phyloP scores from a whole-genome alignment of 257 asterid genomes.

The Nicotiana sylvestris region DNA sequence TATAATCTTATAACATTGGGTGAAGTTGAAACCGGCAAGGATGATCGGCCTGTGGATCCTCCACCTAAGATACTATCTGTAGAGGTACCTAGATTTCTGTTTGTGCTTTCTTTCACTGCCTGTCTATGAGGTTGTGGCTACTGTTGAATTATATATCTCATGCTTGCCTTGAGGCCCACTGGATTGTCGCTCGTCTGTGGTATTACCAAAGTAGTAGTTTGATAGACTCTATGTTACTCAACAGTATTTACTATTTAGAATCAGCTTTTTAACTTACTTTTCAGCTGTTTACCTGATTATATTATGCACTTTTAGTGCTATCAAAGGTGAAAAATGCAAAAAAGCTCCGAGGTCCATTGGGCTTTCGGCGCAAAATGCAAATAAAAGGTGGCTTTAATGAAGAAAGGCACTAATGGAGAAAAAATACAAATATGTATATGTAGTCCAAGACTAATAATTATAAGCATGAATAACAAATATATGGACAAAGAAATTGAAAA shows the following conservation, averaged over 20 bases:
- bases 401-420: too few species aligned
- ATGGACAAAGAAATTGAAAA: too few species aligned
- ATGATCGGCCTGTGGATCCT: constrained; percentile 79
- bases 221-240: not conserved
- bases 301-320: not conserved
- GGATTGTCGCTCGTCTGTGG: not conserved
- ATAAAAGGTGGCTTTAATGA: too few species aligned
- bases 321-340: too few species aligned
- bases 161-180: not conserved
- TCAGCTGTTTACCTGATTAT: not conserved
- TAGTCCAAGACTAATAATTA: too few species aligned
- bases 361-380: too few species aligned
- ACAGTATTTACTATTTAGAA: not conserved
- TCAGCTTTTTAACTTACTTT: not conserved
- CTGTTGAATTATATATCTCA: not conserved
- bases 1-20: constrained; percentile 72
- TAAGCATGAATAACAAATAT: too few species aligned
- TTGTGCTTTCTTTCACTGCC: constrained; percentile 12
- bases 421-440: too few species aligned
- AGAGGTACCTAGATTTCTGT: constrained; percentile 53
- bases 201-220: not conserved
- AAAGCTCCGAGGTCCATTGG: too few species aligned
- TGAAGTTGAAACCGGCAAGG: constrained; percentile 79
- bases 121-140: not conserved
- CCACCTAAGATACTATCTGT: constrained; percentile 82